Percentiles rank a stretch among this genome's conserved stretches.
Conservation (phyloP, 768 basidiomycete genomes). For the Mycena leptocephala region DNA sequence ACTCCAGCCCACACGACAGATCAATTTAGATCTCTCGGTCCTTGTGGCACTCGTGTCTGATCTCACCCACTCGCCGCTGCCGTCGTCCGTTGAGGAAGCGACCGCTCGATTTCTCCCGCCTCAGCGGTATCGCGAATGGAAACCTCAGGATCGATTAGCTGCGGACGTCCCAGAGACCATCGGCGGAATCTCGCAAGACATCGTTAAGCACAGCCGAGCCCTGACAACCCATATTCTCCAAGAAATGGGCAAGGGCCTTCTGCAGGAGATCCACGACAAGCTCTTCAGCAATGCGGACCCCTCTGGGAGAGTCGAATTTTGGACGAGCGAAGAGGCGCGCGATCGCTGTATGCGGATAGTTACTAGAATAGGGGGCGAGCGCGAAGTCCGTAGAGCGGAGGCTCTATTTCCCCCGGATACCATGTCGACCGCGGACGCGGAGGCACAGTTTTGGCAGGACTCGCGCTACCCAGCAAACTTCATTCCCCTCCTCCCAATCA, state of each 20-base stretch:
- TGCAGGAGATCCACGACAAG: slow-evolving; percentile 76
- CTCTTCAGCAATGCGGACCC: slow-evolving; percentile 39
- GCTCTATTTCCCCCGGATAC: slow-evolving; percentile 65
- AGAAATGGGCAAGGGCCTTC: slow-evolving; percentile 77
- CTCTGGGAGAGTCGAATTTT: slow-evolving; percentile 69
- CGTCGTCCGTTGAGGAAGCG: slow-evolving; percentile 70
- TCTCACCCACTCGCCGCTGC: slow-evolving; percentile 82
- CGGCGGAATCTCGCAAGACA: slow-evolving; percentile 53
- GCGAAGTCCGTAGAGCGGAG: slow-evolving; percentile 75
- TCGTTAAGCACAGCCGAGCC: slow-evolving; percentile 78
- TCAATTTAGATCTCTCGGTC: slow-evolving; percentile 90
- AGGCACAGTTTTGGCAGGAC: slow-evolving; percentile 72
- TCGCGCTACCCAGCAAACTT: slow-evolving; percentile 72
- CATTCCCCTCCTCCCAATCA: slow-evolving; percentile 74
- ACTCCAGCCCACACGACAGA: slow-evolving; percentile 66
- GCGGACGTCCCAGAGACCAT: slow-evolving; percentile 19
- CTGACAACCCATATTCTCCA: slow-evolving; percentile 81
- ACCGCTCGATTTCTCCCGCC: slow-evolving; percentile 77
- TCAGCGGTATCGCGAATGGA: slow-evolving; percentile 74
- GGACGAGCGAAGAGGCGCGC: slow-evolving; percentile 87
- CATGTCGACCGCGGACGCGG: slow-evolving; percentile 48
- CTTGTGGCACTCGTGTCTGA: slow-evolving; percentile 90
- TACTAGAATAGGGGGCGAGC: slow-evolving; percentile 82
- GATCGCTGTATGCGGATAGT: slow-evolving; percentile 85
- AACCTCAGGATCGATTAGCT: slow-evolving; percentile 42